A percentile compares a stretch with the other conserved stretches of the same genome.
Conservation (phyloP, 2,329 filamentous ascomycete species). For the Apiospora phragmitis region DNA sequence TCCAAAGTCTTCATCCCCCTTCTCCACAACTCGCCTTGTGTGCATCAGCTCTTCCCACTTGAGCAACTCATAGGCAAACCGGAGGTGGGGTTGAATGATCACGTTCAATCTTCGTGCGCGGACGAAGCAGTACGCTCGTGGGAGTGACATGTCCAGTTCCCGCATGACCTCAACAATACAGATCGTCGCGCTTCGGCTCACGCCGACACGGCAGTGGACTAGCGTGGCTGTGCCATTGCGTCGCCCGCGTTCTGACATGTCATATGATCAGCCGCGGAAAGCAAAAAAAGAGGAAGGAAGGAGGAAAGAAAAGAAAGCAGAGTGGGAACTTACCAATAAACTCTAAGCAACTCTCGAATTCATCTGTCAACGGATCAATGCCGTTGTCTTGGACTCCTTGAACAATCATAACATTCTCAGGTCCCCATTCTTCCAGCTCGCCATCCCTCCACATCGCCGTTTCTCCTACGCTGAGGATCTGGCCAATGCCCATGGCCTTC, state of each 20-base stretch:
- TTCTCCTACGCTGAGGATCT: slow-evolving; percentile 92
- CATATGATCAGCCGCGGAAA: slow-evolving; percentile 13
- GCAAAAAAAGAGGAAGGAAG: not conserved
- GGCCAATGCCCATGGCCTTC: slow-evolving; percentile 75
- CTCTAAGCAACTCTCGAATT: slow-evolving; percentile 81
- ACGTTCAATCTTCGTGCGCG: slow-evolving; percentile 90
- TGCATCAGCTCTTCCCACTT: slow-evolving; percentile 89
- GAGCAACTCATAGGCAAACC: slow-evolving; percentile 91
- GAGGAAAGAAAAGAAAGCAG: not conserved
- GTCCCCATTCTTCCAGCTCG: slow-evolving; percentile 70
- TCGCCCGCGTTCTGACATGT: slow-evolving; percentile 71
- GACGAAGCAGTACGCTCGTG: slow-evolving; percentile 94
- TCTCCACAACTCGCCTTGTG: slow-evolving; percentile 48
- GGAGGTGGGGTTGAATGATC: slow-evolving; percentile 94
- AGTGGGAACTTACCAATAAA: slow-evolving; percentile 76
- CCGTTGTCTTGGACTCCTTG: slow-evolving; percentile 94
- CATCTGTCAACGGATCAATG: slow-evolving; percentile 84
- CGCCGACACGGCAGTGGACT: slow-evolving; percentile 94
- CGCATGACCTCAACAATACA: slow-evolving; percentile 99
- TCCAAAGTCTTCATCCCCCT: slow-evolving; percentile 30
- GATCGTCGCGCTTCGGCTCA: slow-evolving; percentile 93
- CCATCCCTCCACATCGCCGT: slow-evolving; percentile 77
- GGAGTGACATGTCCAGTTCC: slow-evolving; percentile 75
- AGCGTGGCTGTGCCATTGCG: slow-evolving; percentile 78
- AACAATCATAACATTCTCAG: slow-evolving; percentile 77